Evolutionary conservation across 352 stramenopile species (phyloP).

Genomic region (Globisporangium nagaii): DNA sequence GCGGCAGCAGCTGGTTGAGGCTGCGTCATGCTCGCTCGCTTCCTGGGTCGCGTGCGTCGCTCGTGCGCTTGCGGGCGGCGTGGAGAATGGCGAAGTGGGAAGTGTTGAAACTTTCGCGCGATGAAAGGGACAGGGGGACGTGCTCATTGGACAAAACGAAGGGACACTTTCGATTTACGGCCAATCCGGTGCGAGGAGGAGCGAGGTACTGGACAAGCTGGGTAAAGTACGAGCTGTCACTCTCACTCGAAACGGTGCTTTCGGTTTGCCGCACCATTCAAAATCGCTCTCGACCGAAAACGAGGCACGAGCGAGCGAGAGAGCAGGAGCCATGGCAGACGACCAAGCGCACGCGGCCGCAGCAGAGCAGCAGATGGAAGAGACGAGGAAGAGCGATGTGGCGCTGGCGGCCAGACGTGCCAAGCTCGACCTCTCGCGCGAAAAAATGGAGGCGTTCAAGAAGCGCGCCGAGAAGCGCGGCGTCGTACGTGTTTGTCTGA

Average conservation of each 20-base stretch:
- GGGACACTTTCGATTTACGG: too few relatives aligned
- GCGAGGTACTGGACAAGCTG: too few relatives aligned
- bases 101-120: too few relatives aligned
- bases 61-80: too few relatives aligned
- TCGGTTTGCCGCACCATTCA: constrained; percentile 4
- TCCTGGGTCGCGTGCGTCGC: too few relatives aligned
- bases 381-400: neutral
- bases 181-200: too few relatives aligned
- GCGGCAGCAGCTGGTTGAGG: constrained; percentile 11
- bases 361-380: neutral
- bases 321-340: constrained; percentile 1
- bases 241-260: neutral
- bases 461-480: constrained; percentile 40
- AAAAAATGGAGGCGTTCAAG: constrained; percentile 53
- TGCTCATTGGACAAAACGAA: too few relatives aligned
- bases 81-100: too few relatives aligned
- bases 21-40: neutral
- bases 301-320: neutral
- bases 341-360: neutral
- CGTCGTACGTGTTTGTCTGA: constrained; percentile 32
- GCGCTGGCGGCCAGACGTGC: neutral
- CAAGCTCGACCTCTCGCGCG: constrained; percentile 10
- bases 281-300: too few relatives aligned
- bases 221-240: neutral
- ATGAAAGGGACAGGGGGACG: too few relatives aligned